Evolutionary conservation across 2,329 filamentous ascomycete genomes (phyloP).

Genomic region (Neobulgaria alba): DNA sequence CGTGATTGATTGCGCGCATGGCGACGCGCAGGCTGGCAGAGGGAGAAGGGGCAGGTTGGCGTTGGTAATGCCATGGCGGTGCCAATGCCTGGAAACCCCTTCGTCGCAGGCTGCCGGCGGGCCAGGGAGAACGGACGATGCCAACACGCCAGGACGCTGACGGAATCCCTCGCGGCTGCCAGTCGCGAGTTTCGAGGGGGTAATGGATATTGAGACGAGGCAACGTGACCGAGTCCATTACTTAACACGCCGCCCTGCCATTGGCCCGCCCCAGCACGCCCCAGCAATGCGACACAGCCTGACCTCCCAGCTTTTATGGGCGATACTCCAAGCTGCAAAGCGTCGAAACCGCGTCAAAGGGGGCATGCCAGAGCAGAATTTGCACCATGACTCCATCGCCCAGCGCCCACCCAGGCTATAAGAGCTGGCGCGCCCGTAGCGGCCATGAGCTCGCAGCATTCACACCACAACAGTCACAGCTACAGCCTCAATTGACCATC

Average conservation of each 20-base stretch:
- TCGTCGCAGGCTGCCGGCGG: too few species aligned
- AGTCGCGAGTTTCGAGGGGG: conserved; percentile 15
- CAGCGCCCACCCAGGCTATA: conserved; percentile 14
- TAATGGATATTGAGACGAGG: conserved; percentile 8
- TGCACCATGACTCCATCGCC: conserved; percentile 8
- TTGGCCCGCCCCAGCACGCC: conserved; percentile 1
- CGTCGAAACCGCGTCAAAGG: conserved; percentile 4
- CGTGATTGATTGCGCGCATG: too few species aligned
- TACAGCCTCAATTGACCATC: neutral
- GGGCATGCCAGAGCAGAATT: conserved; percentile 7
- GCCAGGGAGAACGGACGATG: too few species aligned
- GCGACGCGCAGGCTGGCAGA: too few species aligned
- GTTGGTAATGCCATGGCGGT: too few species aligned
- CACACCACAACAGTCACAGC: conserved; percentile 6
- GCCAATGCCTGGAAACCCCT: too few species aligned
- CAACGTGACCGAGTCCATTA: neutral
- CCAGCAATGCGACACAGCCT: conserved; percentile 1
- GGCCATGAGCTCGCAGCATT: conserved; percentile 15
- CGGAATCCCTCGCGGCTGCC: conserved; percentile 6
- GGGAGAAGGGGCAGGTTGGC: too few species aligned
- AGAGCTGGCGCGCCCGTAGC: conserved; percentile 12
- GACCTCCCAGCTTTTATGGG: neutral
- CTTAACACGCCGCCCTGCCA: conserved; percentile 7
- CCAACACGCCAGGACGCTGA: conserved; percentile 11
- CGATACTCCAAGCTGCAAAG: conserved; percentile 11